Evolutionary conservation across 2,329 filamentous ascomycete genomes (phyloP), one percentile per base, ranked within the genome.

Genomic region (Diplodia seriata): DNA sequence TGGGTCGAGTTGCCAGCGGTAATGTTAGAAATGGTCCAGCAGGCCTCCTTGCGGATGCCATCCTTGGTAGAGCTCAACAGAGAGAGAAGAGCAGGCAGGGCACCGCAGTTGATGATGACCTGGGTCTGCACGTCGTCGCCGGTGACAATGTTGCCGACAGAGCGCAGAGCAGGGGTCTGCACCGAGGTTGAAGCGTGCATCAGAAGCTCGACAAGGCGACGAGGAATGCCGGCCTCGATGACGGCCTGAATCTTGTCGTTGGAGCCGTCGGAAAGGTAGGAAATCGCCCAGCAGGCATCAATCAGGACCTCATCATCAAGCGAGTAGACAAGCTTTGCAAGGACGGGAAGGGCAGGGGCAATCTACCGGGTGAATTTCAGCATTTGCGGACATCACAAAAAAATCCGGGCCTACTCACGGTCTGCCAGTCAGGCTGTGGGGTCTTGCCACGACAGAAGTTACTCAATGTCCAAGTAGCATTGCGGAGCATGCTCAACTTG

Each of bases 371-470:
- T 5, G 9, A 18, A 15, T 51, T 67, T 51, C 62, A 62, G 31
- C 50, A 20, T 50, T 31, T 29, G 40, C 50, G 59, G 3, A 63
- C 18, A 23, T 1, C 26, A n/a, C 36, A 38, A 59, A 31, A 31
- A 47, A 47, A 53, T 11, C 36, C 23, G 55, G 18, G 51, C 11
- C 40, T 53, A 86, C 92, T 82, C 86, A 97, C 93, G 47, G 93
- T 97, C 77, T 89, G 89, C 95, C 95, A 99, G 79, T 99, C 95
- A 56, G 95, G 95, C 84, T 99, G 95, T 63, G 95, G 95, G 9
- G 94, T 97, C 88, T 99, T 99, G 83, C 95, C 95, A 85, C 95
- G 93, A 85, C 95, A 99, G 84, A 99, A 99, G 86, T 99, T 99
- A 87, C 95, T 98, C 68, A 99, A 85, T 54, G 95, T 99, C 95